phyloP scores from a whole-genome alignment of 83 land plant genomes.

The Thuja plicata region DNA sequence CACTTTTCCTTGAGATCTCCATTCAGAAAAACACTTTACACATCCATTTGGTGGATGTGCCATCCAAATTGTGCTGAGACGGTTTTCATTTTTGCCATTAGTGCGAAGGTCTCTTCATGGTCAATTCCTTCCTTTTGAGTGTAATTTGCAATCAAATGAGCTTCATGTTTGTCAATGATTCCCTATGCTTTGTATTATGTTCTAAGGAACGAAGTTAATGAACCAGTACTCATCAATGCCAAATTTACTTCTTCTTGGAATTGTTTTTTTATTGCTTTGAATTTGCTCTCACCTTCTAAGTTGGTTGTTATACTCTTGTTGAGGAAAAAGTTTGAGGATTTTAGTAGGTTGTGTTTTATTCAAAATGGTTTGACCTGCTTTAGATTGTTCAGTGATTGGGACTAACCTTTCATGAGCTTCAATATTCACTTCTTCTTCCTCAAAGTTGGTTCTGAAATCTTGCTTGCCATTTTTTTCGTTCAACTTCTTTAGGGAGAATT shows the following conservation, averaged over 20 bases:
- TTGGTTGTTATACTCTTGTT: background rate
- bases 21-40: background rate
- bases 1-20: background rate
- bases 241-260: background rate
- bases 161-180: background rate
- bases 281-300: background rate
- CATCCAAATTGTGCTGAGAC: no score
- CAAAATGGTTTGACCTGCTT: background rate
- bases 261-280: no score
- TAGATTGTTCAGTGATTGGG: background rate
- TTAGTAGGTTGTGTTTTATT: background rate
- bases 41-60: background rate
- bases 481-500: background rate
- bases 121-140: background rate
- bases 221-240: background rate
- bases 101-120: background rate
- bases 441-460: background rate
- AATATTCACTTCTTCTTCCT: background rate
- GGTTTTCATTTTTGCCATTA: background rate
- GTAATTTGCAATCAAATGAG: background rate
- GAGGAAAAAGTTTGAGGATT: background rate
- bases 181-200: background rate
- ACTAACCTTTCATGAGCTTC: background rate
- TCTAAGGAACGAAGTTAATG: no score
- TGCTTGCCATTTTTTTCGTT: background rate